Conservation (phyloP, 495 filamentous ascomycete species). For the Hyphodiscus hymeniophilus region DNA sequence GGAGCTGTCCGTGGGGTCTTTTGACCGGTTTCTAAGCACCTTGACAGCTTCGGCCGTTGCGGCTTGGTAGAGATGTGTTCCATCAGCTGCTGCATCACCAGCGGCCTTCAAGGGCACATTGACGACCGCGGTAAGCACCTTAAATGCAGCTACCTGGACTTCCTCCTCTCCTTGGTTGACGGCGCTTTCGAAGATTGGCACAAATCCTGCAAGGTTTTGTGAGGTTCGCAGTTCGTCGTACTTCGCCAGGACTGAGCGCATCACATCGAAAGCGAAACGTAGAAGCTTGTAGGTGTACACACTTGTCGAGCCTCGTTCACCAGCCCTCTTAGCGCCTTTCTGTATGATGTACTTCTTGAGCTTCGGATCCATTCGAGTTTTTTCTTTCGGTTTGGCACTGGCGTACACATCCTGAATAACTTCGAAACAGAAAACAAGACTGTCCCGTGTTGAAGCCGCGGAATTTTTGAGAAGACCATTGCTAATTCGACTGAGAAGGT, state of each 20-base stretch:
- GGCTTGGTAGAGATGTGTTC: constrained; percentile 63
- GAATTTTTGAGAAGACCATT: constrained; percentile 76
- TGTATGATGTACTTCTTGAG: constrained; percentile 70
- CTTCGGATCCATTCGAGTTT: constrained; percentile 44
- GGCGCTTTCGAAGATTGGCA: constrained; percentile 82
- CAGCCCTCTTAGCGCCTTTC: constrained; percentile 62
- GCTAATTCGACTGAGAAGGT: constrained; percentile 74
- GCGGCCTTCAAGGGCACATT: constrained; percentile 70
- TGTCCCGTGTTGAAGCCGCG: constrained; percentile 62
- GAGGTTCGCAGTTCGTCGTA: constrained; percentile 70
- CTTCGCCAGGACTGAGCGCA: constrained; percentile 74
- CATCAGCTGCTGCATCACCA: constrained; percentile 41
- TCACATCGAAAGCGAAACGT: constrained; percentile 77
- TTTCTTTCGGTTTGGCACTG: constrained; percentile 35
- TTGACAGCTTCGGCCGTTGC: constrained; percentile 78
- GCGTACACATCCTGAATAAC: constrained; percentile 78
- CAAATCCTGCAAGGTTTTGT: constrained; percentile 69
- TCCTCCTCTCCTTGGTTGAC: constrained; percentile 79
- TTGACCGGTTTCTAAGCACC: constrained; percentile 56
- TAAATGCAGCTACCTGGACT: constrained; percentile 75
- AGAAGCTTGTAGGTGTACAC: constrained; percentile 77
- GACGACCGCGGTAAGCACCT: constrained; percentile 74
- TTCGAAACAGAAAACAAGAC: constrained; percentile 89
- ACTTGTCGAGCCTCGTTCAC: constrained; percentile 54
- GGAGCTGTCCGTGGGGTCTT: constrained; percentile 60